Base-by-base conservation (phyloP, 306 rosid genomes). In the Cucurbita ficifolia region DNA sequence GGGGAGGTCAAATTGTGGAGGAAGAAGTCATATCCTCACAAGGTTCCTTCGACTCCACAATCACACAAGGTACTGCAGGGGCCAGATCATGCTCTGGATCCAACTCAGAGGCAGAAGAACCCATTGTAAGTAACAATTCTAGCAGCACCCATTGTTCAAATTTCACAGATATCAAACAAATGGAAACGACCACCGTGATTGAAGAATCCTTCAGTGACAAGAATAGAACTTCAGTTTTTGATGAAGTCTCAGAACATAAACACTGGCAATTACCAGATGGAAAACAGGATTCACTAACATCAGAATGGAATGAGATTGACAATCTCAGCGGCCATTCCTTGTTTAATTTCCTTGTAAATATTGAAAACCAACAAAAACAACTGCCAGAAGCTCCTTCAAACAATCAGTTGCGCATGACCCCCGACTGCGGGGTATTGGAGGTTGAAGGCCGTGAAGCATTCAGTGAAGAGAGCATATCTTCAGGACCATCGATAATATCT, bases 21-120 rank as follows among this genome's bases (percentile, higher is more conserved):
- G 94, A 89, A 76, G 96, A 86, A 81, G 69, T 86, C 62, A 75
- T 91, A 80, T 83, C 91, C 51, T 86, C 97, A 45, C 96, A 89
- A 82, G 88, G 86, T 83, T 90, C 97, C 69, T 82, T 82, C 70
- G 87, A 88, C 53, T 91, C 94, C 79, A 81, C 92, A n/a, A 65
- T 90, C 76, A 86, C 88, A 72, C 87, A 86, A 83, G 87, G 80
- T n/a, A 65, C 67, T 62, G 79, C 79, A 67, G 86, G 80, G 77
- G 76, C 72, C 19, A 80, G 84, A 85, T 83, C 86, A 38, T 71
- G 81, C 77, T 71, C 83, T 10, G 92, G 80, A 35, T 85, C 86
- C 80, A 90, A 86, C 77, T 84, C 91, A 67, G 92, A 86, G 76
- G 84, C 88, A 72, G 96, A 88, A 81, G 84, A 82, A 76, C 85